Conservation (phyloP, 306 rosid genomes). For the Leucaena leucocephala region DNA sequence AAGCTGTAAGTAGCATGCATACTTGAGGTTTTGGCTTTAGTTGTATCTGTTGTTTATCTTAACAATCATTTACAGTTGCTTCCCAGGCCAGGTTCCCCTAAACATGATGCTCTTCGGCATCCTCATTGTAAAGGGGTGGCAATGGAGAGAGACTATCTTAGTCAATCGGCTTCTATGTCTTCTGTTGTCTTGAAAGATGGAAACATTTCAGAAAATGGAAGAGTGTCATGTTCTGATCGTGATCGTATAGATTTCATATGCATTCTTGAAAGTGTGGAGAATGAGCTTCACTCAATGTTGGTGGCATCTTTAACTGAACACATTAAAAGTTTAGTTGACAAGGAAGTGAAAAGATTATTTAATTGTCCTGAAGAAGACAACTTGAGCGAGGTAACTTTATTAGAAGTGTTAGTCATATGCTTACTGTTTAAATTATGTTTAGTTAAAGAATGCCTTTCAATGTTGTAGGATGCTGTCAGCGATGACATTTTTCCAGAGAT, state of each 20-base stretch:
- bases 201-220: constrained; percentile 42
- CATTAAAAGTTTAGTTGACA: constrained; percentile 51
- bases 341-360: constrained; percentile 55
- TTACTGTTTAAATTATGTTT: constrained; percentile 18
- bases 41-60: constrained; percentile 37
- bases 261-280: constrained; percentile 63
- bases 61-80: constrained; percentile 57
- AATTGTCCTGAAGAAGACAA: constrained; percentile 37
- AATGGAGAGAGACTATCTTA: constrained; percentile 38
- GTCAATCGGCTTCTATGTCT: constrained; percentile 37
- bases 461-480: constrained; percentile 56
- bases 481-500: constrained; percentile 38
- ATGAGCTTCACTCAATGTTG: constrained; percentile 71
- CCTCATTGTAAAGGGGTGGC: constrained; percentile 48
- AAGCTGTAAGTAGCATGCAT: constrained; percentile 64
- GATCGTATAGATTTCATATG: constrained; percentile 46
- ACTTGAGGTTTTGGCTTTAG: constrained; percentile 36
- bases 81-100: constrained; percentile 39
- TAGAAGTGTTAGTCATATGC: constrained; percentile 9
- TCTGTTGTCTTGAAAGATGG: constrained; percentile 33
- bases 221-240: constrained; percentile 32
- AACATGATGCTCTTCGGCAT: constrained; percentile 43
- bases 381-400: constrained; percentile 55
- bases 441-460: constrained; percentile 36
- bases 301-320: constrained; percentile 54